Evolutionary conservation across 2,329 filamentous ascomycete species (phyloP).

Genomic region (Sarocladiaceae sp.): DNA sequence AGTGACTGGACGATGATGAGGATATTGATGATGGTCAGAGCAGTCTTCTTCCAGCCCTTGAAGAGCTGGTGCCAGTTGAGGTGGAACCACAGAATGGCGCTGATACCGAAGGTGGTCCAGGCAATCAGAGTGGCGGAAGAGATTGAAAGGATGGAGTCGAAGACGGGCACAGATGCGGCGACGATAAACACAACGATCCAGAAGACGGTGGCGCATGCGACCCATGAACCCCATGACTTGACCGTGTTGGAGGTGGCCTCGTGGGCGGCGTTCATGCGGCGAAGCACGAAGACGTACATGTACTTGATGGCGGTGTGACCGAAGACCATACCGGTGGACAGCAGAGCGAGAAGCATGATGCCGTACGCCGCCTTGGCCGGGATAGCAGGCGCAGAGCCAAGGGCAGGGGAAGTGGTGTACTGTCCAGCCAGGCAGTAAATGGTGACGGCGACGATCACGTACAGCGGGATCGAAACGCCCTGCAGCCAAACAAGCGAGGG

Average conservation of each 20-base stretch:
- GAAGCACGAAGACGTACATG: constrained; percentile 28
- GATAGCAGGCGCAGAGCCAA: constrained; percentile 26
- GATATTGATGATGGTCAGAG: constrained; percentile 22
- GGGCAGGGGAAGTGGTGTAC: constrained; percentile 26
- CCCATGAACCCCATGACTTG: constrained; percentile 31
- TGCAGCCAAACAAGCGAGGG: constrained; percentile 26
- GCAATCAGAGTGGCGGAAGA: constrained; percentile 31
- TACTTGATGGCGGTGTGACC: constrained; percentile 31
- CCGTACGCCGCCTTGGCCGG: constrained; percentile 30
- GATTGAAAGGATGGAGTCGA: constrained; percentile 32
- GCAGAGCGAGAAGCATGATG: constrained; percentile 24
- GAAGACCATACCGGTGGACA: constrained; percentile 26
- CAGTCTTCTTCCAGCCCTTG: constrained; percentile 23
- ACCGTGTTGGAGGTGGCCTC: constrained; percentile 27
- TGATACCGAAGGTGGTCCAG: constrained; percentile 33
- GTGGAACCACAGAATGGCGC: constrained; percentile 31
- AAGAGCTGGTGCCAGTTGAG: constrained; percentile 29
- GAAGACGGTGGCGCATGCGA: constrained; percentile 27
- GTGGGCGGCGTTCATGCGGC: constrained; percentile 24
- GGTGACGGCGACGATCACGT: constrained; percentile 25
- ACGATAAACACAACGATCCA: constrained; percentile 30
- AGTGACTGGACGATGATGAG: constrained; percentile 26
- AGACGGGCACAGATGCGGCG: constrained; percentile 32
- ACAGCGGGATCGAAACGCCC: constrained; percentile 26
- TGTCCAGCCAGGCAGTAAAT: constrained; percentile 28